Base-by-base conservation (phyloP, 1,139 yeast genomes). In the Yamadazyma membranifaciens region DNA sequence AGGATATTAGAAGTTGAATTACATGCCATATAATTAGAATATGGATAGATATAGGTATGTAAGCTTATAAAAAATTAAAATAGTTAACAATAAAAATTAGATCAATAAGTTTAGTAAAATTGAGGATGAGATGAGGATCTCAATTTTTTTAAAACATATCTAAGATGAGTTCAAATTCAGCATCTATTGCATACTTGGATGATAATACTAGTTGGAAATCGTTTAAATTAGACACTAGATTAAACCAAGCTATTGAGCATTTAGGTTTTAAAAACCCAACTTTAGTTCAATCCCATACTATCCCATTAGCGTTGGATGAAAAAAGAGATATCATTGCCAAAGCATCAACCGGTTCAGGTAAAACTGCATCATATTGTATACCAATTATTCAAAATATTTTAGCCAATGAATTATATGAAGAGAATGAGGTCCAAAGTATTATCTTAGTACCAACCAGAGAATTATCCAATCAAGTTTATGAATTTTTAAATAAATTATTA, bases 301-400 rank as follows among this genome's bases (percentile, higher is more conserved):
- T 92, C 45, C 96, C 96, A 26, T 67, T 92, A 41, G 96, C 98
- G 1, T 65, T 92, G 41, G 87, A 87, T 51, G 94, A 87, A 51
- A 84, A 83, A 55, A 80, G 89, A 63, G 96, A 88, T 58, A 83
- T 88, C 48, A 83, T 88, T 30, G 95, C 95, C 25, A 80, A 86
- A 54, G 95, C 96, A 13, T 80, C 86, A 31, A 88, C 96, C 1
- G 96, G 96, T 6, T 84, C 95, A 3, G 96, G 96, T 49, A 88
- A 88, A 60, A 88, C 96, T 0, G 85, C 85, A 16, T 95, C 96
- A 1, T 88, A 87, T 57, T 62, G 81, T 47, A 74, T 88, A 36
- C 96, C 96, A 4, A 82, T 88, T 13, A 62, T 88, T 30, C 89
- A 88, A 56, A 73, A 75, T 36, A 73, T 88, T 37, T 67, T 88